Base-by-base conservation (phyloP, 1,284 basidiomycete genomes). In the Ustilago trichophora region DNA sequence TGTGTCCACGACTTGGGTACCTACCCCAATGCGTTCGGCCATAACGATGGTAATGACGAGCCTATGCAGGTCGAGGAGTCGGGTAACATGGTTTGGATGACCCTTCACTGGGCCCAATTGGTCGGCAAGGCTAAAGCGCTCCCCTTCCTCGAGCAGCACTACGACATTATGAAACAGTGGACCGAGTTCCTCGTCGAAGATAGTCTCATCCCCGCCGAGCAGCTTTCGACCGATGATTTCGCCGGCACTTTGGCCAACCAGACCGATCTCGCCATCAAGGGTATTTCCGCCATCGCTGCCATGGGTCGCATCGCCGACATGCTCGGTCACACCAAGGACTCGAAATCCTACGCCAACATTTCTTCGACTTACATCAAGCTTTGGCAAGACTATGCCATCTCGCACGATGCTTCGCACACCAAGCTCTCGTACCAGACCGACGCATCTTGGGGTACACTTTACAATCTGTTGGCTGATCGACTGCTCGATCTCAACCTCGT, bases 251-350 rank as follows among this genome's bases (percentile, higher is more conserved):
- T 90, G 21, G 87, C 87, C 29, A 90, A 91, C 77, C 89, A 90
- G 80, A 90, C 89, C 11, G 89, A 91, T 73, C 85, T 90, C 21
- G 89, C 89, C 0, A 88, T 90, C 82, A 90, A 91, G 73, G 89
- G 89, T 10, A 89, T 90, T 59, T 82, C 89, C 43, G 89, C 88
- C 24, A 90, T 90, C 36, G 75, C 74, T 29, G 68, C 78, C 24
- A 79, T 80, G 71, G 71, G 66, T 13, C 43, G 59, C 25, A 75
- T 80, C 27, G 76, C 78, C 12, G 56, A 55, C n/a, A 27, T 58
- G 50, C 48, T 74, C 6, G 74, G 73, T 34, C 33, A 73, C 36
- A 36, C 35, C n/a, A 53, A 53, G 16, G 73, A 78, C 35, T 72
- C 75, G 13, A 65, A 56, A 24, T 50, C 29, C 24, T 80, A 79